phyloP scores from a whole-genome alignment of 1,284 basidiomycete species.

The Flammula alnicola region DNA sequence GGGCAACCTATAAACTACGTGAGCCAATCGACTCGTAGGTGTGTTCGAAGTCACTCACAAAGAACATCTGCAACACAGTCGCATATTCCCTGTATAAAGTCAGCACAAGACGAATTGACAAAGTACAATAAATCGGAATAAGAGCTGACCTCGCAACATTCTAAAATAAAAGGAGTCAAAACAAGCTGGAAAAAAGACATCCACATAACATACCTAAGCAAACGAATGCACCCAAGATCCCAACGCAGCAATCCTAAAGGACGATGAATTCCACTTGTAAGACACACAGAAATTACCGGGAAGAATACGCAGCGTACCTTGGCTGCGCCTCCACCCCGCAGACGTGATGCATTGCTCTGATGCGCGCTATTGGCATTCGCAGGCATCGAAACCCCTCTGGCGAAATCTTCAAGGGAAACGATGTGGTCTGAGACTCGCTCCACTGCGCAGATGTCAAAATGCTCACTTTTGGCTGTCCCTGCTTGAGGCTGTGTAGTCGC shows the following conservation, averaged over 20 bases:
- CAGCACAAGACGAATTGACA: not conserved
- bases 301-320: conserved; percentile 6
- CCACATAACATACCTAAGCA: conserved; percentile 10
- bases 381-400: conserved; percentile 20
- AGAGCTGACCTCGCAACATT: conserved; percentile 18
- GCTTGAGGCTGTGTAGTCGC: conserved; percentile 9
- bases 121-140: not conserved
- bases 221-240: conserved; percentile 14
- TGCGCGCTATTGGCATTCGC: conserved; percentile 17
- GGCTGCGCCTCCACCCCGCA: conserved; percentile 17
- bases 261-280: not conserved
- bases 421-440: too few species aligned
- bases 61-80: conserved; percentile 19
- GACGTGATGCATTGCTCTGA: conserved; percentile 10
- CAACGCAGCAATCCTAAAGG: conserved; percentile 20
- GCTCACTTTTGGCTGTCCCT: conserved; percentile 9
- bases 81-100: conserved; percentile 14
- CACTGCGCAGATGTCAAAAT: not conserved
- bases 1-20: conserved; percentile 16
- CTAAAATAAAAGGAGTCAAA: not conserved
- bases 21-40: too few species aligned
- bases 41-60: conserved; percentile 21
- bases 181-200: not conserved
- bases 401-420: conserved; percentile 20
- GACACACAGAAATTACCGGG: not conserved